Percentiles rank a stretch among this genome's conserved stretches.
Evolutionary conservation across 495 filamentous ascomycete species (phyloP).

Genomic region (Neurospora pannonica): DNA sequence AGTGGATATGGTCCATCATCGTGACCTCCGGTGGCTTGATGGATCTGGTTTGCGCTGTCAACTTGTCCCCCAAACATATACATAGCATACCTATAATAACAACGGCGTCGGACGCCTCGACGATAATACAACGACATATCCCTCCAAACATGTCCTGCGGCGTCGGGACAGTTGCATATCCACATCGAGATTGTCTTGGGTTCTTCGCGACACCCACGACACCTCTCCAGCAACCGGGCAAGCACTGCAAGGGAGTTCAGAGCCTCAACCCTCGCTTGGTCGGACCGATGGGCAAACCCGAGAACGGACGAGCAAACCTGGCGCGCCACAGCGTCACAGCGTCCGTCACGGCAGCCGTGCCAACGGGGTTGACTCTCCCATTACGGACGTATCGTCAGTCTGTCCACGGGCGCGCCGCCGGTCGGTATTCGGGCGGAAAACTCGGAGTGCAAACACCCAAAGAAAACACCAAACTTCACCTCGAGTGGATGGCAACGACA

Average conservation of each 20-base stretch:
- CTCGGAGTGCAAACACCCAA: background rate
- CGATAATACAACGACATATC: background rate
- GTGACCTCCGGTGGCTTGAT: background rate
- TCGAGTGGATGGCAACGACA: background rate
- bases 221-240: background rate
- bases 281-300: background rate
- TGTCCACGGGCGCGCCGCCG: background rate
- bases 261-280: background rate
- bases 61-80: background rate
- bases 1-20: background rate
- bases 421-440: background rate
- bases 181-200: background rate
- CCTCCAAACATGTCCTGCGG: background rate
- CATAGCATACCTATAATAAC: background rate
- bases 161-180: background rate
- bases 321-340: background rate
- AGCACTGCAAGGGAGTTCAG: background rate
- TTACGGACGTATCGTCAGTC: background rate
- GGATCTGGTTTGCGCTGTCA: background rate
- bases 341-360: background rate
- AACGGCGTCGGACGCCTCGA: background rate
- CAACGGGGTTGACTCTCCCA: background rate
- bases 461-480: background rate
- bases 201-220: background rate
- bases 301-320: background rate